Evolutionary conservation across 164 flowering plant genomes (phyloP).

Genomic region (Magnolia officinalis): DNA sequence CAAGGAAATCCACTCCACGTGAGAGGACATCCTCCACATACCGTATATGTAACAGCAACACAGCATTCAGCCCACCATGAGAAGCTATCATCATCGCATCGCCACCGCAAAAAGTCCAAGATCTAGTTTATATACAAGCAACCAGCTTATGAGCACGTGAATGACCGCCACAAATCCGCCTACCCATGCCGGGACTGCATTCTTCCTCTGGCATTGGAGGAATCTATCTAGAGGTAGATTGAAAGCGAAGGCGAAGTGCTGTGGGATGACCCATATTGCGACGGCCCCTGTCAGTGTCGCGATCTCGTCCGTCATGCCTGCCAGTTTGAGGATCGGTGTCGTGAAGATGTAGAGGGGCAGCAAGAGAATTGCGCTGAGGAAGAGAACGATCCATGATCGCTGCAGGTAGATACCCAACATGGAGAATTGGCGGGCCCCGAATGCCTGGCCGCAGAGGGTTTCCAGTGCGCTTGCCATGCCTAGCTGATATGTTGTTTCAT

Average conservation of each 20-base stretch:
- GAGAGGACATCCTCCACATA: conserved; percentile 34
- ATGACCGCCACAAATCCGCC: conserved; percentile 23
- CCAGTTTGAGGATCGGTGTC: conserved; percentile 34
- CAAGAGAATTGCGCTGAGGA: conserved; percentile 26
- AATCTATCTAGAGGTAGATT: conserved; percentile 47
- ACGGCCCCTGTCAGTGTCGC: conserved; percentile 39
- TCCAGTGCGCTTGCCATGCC: conserved; percentile 51
- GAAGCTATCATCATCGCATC: conserved; percentile 29
- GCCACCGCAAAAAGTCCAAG: conserved; percentile 41
- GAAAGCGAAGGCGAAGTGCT: conserved; percentile 40
- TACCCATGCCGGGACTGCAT: conserved; percentile 38
- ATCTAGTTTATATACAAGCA: conserved; percentile 29
- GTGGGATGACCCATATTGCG: conserved; percentile 40
- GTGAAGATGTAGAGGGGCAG: conserved; percentile 39
- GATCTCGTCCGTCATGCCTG: conserved; percentile 29
- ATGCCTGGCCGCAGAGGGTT: conserved; percentile 55
- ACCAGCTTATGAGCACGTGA: conserved; percentile 39
- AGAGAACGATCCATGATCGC: conserved; percentile 42
- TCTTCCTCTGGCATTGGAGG: conserved; percentile 43
- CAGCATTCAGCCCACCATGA: conserved; percentile 39
- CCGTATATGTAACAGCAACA: conserved; percentile 28
- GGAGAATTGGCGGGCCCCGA: conserved; percentile 37
- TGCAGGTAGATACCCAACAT: conserved; percentile 48
- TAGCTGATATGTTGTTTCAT: conserved; percentile 20
- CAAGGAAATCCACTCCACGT: conserved; percentile 45